Base-by-base conservation (phyloP, 139 green algal species). In the Haematococcus sp. region DNA sequence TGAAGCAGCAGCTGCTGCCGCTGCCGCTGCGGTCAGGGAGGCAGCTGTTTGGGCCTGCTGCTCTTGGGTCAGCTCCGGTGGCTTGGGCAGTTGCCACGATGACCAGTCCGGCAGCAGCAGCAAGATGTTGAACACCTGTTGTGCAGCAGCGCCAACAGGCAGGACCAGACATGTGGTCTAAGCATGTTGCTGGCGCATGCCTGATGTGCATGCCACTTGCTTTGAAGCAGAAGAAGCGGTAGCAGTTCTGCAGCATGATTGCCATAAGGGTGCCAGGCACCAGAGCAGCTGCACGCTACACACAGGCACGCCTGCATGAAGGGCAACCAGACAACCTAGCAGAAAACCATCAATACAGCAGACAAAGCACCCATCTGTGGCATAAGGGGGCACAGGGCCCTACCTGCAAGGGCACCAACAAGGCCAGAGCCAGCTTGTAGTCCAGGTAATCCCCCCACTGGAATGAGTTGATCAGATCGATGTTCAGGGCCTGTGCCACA, bases 61-160 rank as follows among this genome's bases (percentile, higher is more conserved):
- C 33, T 22, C 35, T 27, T 61, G 40, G 25, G n/a, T 22, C 31
- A 64, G 19, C 28, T 54, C 52, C 20, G 22, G 13, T 22, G 54
- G 66, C 23, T 63, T 33, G 33, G 68, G 68, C 52, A 74, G 68
- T 33, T 56, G 40, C 33, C 34, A 58, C 3, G 74, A 34, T 58
- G 52, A 56, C 52, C 35, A 79, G 55, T 22, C 60, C 22, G 74
- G 74, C 54, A 68, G 49, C 54, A 79, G 65, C 52, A 79, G 40
- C 40, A 35, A 27, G 0, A 68, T 49, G 74, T 79, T 79, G 19
- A 65, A 27, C 4, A 51, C 64, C 65, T 79, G 79, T 43, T 71
- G n/a, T n/a, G n/a, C n/a, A n/a, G n/a, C n/a, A n/a, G n/a, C n/a
- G n/a, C n/a, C n/a, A n/a, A n/a, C n/a, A n/a, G n/a, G n/a, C n/a